phyloP scores from a whole-genome alignment of 805 yeast genomes.

The Hanseniaspora hatyaiensis region DNA sequence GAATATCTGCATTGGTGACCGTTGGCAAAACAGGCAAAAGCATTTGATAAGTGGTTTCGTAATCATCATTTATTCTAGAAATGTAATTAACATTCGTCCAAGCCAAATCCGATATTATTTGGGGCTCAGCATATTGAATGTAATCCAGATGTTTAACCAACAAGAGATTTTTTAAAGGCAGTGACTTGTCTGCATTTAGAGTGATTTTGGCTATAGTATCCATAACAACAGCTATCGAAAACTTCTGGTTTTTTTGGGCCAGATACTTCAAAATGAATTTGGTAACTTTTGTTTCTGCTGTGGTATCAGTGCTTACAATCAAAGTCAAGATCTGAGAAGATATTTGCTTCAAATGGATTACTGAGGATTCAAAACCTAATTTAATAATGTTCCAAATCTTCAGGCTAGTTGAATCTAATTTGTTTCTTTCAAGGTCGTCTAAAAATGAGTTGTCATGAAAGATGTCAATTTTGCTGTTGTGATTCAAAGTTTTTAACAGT shows the following conservation, averaged over 20 bases:
- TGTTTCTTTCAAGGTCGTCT: neutral
- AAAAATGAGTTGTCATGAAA: neutral
- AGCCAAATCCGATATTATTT: conserved; percentile 13
- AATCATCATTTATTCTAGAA: conserved; percentile 37
- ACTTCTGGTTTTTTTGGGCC: neutral
- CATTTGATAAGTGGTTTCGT: conserved; percentile 64
- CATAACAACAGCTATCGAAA: conserved; percentile 6
- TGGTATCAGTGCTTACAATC: neutral
- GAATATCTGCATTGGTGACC: conserved; percentile 52
- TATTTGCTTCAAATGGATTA: conserved; percentile 7
- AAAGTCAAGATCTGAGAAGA: conserved; percentile 6
- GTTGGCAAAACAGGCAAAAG: conserved; percentile 70
- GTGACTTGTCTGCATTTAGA: neutral
- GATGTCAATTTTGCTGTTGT: neutral
- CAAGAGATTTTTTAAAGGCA: conserved; percentile 14
- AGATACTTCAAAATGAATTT: conserved; percentile 3
- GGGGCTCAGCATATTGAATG: neutral
- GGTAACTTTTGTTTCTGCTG: neutral
- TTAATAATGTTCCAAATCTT: conserved; percentile 8
- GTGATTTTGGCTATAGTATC: conserved; percentile 10
- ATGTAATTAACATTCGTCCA: conserved; percentile 38
- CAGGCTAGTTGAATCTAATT: neutral
- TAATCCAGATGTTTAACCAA: conserved; percentile 16
- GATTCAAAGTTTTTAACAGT: neutral
- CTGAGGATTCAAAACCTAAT: conserved; percentile 4